A percentile compares a stretch with the other conserved stretches of the same genome.
Conservation (phyloP, 352 stramenopile species). For the Phytophthora multivora region DNA sequence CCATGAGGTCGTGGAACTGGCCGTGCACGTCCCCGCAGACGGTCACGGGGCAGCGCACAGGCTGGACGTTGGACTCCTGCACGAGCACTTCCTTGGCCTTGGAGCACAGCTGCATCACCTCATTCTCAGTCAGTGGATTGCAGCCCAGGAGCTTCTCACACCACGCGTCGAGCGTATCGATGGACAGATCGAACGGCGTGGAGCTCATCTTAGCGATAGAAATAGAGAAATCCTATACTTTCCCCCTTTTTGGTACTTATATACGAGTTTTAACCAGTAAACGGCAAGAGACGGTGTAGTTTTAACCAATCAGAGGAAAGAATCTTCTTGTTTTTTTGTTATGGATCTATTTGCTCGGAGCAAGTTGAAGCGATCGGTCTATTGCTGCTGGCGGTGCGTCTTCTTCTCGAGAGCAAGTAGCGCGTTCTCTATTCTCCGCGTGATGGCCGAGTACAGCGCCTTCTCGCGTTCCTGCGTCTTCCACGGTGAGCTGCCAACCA, state of each 20-base stretch:
- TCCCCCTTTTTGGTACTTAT: neutral
- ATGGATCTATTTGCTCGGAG: too few relatives aligned
- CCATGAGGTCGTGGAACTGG: constrained; percentile 98
- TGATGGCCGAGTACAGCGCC: constrained; percentile 85
- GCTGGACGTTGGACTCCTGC: constrained; percentile 97
- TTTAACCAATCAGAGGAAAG: constrained; percentile 1
- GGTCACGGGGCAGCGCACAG: constrained; percentile 96
- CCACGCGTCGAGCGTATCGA: constrained; percentile 94
- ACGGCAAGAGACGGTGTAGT: neutral
- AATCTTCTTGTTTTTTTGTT: too few relatives aligned
- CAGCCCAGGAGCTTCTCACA: constrained; percentile 94
- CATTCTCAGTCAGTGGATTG: constrained; percentile 94
- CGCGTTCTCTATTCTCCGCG: constrained; percentile 79
- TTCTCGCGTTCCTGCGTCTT: constrained; percentile 70
- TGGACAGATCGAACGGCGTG: constrained; percentile 73
- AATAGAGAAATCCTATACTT: constrained; percentile 17
- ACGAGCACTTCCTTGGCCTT: constrained; percentile 96
- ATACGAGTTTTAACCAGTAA: neutral
- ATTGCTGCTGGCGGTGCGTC: constrained; percentile 27
- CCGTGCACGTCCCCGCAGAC: constrained; percentile 98
- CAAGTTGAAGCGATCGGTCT: constrained; percentile 7
- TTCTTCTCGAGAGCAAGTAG: constrained; percentile 64
- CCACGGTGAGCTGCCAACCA: constrained; percentile 55
- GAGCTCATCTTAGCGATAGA: constrained; percentile 40
- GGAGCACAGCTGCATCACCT: constrained; percentile 95